Evolutionary conservation across 257 asterid genomes (phyloP), one percentile per base, ranked within the genome.

Genomic region (Thymus mandschuricus): DNA sequence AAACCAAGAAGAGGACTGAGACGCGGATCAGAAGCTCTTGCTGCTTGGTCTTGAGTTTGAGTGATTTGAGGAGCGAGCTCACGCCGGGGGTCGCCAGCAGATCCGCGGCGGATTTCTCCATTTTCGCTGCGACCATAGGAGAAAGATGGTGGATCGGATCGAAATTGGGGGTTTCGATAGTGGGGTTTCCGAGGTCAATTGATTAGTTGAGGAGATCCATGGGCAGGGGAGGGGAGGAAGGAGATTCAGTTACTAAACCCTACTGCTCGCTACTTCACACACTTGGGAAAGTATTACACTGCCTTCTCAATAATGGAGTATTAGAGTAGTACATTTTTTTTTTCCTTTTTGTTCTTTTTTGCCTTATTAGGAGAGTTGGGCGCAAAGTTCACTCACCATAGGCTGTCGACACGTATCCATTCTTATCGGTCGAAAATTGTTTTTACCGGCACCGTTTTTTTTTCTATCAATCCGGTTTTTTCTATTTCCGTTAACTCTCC

Each of bases 1-100:
- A 95, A 5, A 95, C 89, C 78, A 95, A 69, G n/a, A 85, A 72
- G 12, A 95, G 87, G 79, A 95, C 87, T 59, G 96, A 49, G 44
- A 91, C 91, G 58, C 99, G 94, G 81, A 95, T 82, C 79, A 95
- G 67, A 62, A 95, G 86, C 82, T 95, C 99, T 81, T 95, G 90
- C 80, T 95, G 98, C 95, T 95, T 95, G 50, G 99, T 89, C 76
- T 91, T 95, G 72, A 95, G 84, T 78, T 89, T 95, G 3, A 90
- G 49, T 13, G 93, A 73, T 68, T 88, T 91, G 58, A 82, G 76
- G 33, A 86, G 33, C 11, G 87, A 77, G 68, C 45, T 75, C 54
- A 77, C 58, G 65, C 86, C 78, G 40, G 81, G 78, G 13, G 87
- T 68, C 10, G 84, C 31, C 52, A 79, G 83, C 72, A 82, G 86